phyloP scores from a whole-genome alignment of 2,329 filamentous ascomycete species.

The Cladosporium austrohemisphaericum region DNA sequence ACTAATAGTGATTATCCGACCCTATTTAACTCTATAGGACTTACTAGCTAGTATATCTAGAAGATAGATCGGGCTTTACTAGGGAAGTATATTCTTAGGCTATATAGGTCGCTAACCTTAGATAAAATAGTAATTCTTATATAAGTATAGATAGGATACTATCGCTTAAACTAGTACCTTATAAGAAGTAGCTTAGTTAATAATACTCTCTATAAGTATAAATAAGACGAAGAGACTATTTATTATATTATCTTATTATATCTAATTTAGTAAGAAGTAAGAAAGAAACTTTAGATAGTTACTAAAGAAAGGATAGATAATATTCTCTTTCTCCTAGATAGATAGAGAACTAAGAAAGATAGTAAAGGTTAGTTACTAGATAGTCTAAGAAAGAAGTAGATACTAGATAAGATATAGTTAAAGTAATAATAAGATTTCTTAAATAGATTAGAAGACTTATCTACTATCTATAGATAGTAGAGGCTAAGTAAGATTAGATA shows the following conservation, averaged over 20 bases:
- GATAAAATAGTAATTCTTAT: background rate
- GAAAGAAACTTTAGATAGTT: background rate
- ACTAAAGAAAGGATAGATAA: background rate
- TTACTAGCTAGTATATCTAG: conserved; percentile 1
- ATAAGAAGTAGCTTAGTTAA: background rate
- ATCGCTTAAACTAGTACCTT: background rate
- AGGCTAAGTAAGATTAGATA: too few species aligned
- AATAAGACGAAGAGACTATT: background rate
- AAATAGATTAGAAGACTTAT: background rate
- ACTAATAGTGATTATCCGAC: background rate
- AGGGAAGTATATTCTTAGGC: conserved; percentile 26
- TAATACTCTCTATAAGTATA: background rate
- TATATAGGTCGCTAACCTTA: conserved; percentile 71
- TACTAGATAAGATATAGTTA: background rate
- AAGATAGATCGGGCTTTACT: conserved; percentile 2
- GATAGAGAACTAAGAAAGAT: background rate
- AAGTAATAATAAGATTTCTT: conserved; percentile 1
- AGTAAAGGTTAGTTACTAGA: conserved; percentile 4
- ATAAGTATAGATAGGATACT: background rate
- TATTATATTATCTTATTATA: background rate
- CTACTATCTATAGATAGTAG: background rate
- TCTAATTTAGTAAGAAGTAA: background rate
- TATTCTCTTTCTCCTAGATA: background rate
- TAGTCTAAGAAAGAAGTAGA: conserved; percentile 5
- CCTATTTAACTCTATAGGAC: background rate